phyloP scores from a whole-genome alignment of 2,329 filamentous ascomycete genomes.

The Zymoseptoria ardabiliae region DNA sequence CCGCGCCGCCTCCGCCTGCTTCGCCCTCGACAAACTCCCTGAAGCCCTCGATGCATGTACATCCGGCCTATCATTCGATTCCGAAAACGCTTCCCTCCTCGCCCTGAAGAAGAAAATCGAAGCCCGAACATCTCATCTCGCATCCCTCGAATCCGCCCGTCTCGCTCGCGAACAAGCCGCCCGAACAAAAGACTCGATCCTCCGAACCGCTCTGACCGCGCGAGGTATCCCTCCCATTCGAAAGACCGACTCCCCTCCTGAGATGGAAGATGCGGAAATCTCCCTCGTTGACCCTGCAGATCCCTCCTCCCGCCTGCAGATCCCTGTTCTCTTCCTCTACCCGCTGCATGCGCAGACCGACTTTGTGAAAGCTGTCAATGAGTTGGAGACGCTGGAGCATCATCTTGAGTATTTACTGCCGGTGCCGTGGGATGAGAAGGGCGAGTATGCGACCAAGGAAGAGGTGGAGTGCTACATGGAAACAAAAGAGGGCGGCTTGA shows the following conservation, averaged over 20 bases:
- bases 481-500: conserved; percentile 67
- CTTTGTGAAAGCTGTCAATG: conserved; percentile 80
- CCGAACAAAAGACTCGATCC: conserved; percentile 50
- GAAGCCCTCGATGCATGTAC: conserved; percentile 77
- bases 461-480: conserved; percentile 85
- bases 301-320: conserved; percentile 60
- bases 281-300: conserved; percentile 66
- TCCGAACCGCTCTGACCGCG: conserved; percentile 50
- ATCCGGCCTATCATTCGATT: conserved; percentile 66
- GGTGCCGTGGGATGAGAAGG: conserved; percentile 70
- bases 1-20: conserved; percentile 69
- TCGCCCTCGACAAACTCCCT: conserved; percentile 67
- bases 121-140: conserved; percentile 49
- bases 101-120: conserved; percentile 57
- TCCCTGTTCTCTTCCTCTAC: conserved; percentile 80
- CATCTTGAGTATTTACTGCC: conserved; percentile 84
- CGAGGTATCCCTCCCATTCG: conserved; percentile 59
- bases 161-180: conserved; percentile 48
- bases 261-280: conserved; percentile 78
- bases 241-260: conserved; percentile 63
- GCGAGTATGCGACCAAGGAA: conserved; percentile 54
- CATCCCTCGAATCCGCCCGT: conserved; percentile 50
- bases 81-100: conserved; percentile 59
- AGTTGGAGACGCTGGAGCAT: conserved; percentile 65
- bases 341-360: conserved; percentile 75